Base-by-base conservation (phyloP, 306 rosid species). In the Fragaria vesca region DNA sequence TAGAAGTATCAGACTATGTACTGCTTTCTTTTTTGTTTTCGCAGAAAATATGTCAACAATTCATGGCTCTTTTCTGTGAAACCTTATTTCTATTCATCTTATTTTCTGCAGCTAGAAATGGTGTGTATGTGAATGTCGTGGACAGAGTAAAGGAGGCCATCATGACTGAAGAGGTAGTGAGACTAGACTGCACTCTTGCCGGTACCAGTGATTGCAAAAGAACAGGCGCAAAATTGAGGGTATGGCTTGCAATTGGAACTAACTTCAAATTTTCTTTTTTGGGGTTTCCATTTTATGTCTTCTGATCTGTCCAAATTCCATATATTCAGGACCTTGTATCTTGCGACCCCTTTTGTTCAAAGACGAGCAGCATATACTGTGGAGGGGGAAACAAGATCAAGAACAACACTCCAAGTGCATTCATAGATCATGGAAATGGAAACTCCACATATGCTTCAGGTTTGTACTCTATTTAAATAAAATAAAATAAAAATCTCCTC, bases 301-400 rank as follows among this genome's bases (percentile, higher is more conserved):
- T 1, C 30, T 52, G 9, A 36, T 72, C 45, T n/a, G 34, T 66
- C 67, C 58, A 45, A 40, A n/a, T 78, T 40, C 12, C 73, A 15
- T 69, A 7, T 61, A 1, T 83, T 78, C 86, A 94, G 98, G 95
- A 89, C 85, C 84, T 92, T 57, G 97, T 87, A 36, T 93, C 97
- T 34, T 94, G 97, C 69, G 83, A 87, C 98, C 98, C 38, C 84
- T 94, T 86, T 66, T 94, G 83, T 88, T 94, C 87, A 92, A 94
- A 87, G 93, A 90, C 54, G 97, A 88, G 82, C 98, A 90, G 86
- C 86, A 90, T 77, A 87, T 94, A 79, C 90, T 94, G 40, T 94
- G 98, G 97, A 86, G 92, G 86, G 98, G 98, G 58, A 86, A 87
- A 71, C 73, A 38, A 55, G 83, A 81, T 48, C 79, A 75, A 76